Base-by-base conservation (phyloP, 352 stramenopile genomes). In the Pythium plurisporium region DNA sequence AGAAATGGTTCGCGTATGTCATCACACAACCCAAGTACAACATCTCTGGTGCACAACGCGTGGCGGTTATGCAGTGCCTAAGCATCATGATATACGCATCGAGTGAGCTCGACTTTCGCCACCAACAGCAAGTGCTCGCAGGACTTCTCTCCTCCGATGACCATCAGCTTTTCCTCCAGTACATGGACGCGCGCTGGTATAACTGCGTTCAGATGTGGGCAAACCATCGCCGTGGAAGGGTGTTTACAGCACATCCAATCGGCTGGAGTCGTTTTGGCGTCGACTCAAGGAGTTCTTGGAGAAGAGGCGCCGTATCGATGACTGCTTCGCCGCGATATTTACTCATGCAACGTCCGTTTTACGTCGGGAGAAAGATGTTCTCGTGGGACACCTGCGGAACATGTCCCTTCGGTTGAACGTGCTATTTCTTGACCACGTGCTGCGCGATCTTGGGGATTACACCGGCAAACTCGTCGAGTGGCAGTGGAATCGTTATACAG, bases 231-330 rank as follows among this genome's bases (percentile, higher is more conserved):
- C 47, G 47, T 22, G 47, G 47, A n/a, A 31, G 44, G 7, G n/a
- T 55, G 5, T 55, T 34, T 22, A 55, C 31, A 5, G 47, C 47
- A 55, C 47, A 6, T 33, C 47, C 2, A 55, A 55, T 33, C 47
- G 33, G 5, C 31, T 55, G 2, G 46, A 53, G 22, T 44, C 47
- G 11, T 33, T 42, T 25, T 55, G 33, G 47, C 9, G 20, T 22
- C 47, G 33, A 17, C 9, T 45, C 25, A 55, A 55, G 33, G 9
- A 30, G 6, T 17, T 20, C 2, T 33, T 54, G 5, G 46, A 31
- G 27, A 54, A 43, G 29, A 54, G 43, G 30, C n/a, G 14, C 8
- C 7, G 31, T 15, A 31, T 55, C 19, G 47, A 55, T 19, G 5
- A 31, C 3, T 55, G 47, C 20, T 3, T 55, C 22, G 14, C 31